Evolutionary conservation across 148 eudicot species (phyloP).

Genomic region (Persicaria tinctoria): DNA sequence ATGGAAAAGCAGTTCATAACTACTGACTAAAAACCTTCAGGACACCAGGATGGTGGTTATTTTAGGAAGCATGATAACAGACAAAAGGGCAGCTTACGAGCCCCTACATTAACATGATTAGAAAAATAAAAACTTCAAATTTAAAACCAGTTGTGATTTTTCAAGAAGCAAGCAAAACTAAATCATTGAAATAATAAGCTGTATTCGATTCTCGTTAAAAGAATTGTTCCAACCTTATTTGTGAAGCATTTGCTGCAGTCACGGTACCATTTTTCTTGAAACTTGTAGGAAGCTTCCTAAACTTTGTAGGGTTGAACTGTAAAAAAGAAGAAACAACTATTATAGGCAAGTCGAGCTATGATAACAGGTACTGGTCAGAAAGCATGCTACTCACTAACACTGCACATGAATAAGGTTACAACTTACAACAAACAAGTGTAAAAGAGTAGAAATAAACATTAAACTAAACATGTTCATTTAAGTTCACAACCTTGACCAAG

Average conservation of each 20-base stretch:
- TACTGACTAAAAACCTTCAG: not conserved
- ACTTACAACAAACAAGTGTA: not conserved
- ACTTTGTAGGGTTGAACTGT: conserved; percentile 77
- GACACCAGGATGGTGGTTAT: not conserved
- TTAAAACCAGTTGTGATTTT: not conserved
- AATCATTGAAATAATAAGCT: not conserved
- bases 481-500: not conserved
- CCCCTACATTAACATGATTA: too few relatives aligned
- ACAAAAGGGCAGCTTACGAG: not conserved
- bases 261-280: conserved; percentile 84
- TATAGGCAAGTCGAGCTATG: not conserved
- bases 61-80: not conserved
- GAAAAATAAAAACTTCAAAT: not conserved
- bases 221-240: conserved; percentile 51
- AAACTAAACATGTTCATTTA: not conserved
- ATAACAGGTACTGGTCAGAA: not conserved
- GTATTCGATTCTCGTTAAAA: not conserved
- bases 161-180: not conserved
- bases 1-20: conserved; percentile 1
- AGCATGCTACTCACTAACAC: not conserved
- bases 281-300: conserved; percentile 82
- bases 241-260: conserved; percentile 97
- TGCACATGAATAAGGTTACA: not conserved
- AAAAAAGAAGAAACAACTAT: not conserved
- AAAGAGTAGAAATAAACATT: not conserved